Percentiles rank a stretch among this genome's conserved stretches.
phyloP scores from a whole-genome alignment of 805 yeast species.

The Yamadazyma phyllophila region DNA sequence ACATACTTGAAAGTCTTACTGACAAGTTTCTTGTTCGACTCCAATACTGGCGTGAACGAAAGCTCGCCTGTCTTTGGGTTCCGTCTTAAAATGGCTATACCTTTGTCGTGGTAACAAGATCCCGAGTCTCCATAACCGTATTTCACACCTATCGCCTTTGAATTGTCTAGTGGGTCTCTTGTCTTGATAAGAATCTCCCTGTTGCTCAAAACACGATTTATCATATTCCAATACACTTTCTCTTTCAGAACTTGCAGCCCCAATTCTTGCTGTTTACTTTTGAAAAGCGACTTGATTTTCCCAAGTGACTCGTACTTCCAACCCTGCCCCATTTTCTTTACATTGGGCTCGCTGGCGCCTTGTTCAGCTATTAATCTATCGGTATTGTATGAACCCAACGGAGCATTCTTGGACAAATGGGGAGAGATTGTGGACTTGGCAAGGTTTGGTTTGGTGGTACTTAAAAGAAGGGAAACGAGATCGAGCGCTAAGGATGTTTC shows the following conservation, averaged over 20 bases:
- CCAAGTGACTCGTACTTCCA: conserved; percentile 79
- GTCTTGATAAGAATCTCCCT: conserved; percentile 67
- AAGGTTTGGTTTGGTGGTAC: conserved; percentile 79
- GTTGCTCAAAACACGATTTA: conserved; percentile 45
- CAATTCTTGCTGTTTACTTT: conserved; percentile 50
- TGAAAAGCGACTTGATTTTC: conserved; percentile 52
- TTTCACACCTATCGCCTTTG: conserved; percentile 69
- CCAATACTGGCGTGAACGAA: conserved; percentile 29
- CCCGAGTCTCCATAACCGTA: conserved; percentile 94
- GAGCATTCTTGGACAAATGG: conserved; percentile 67
- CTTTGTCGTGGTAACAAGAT: conserved; percentile 68
- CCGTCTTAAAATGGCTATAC: conserved; percentile 68
- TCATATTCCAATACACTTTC: conserved; percentile 59
- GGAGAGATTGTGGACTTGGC: conserved; percentile 89
- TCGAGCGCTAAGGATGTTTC: conserved; percentile 88
- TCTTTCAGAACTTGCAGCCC: conserved; percentile 59
- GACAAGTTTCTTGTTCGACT: conserved; percentile 29
- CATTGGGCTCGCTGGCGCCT: conserved; percentile 27
- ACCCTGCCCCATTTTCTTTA: conserved; percentile 57
- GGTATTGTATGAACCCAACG: conserved; percentile 69
- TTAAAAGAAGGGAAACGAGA: conserved; percentile 77
- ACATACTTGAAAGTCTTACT: conserved; percentile 47
- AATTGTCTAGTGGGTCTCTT: conserved; percentile 46
- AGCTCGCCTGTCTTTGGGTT: conserved; percentile 34
- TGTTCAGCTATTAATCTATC: conserved; percentile 33